These are phyloP conservation scores for Fusarium brevicatenulatum DNA, from an alignment of 2,329 filamentous ascomycete species.

Conservation along the genomic window DNA sequence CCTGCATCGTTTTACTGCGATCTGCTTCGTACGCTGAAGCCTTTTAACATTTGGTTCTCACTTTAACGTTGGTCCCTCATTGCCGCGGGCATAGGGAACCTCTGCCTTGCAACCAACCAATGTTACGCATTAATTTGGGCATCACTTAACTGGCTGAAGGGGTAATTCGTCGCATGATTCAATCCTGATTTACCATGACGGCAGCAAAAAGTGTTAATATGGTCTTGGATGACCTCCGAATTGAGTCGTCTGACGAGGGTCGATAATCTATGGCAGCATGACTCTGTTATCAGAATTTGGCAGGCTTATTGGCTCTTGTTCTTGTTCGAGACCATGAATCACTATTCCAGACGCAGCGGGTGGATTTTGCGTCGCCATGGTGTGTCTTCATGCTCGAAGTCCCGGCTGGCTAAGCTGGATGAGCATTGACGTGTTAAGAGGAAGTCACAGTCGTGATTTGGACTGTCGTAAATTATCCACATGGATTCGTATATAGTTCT, in stretches of 20 bases:
- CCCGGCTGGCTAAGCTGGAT: neutral
- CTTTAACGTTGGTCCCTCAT: neutral
- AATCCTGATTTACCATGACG: neutral
- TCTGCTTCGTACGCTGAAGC: neutral
- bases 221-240: neutral
- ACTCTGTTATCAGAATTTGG: neutral
- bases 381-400: neutral
- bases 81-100: neutral
- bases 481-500: constrained; percentile 52
- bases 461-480: constrained; percentile 50
- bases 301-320: neutral
- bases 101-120: constrained; percentile 2
- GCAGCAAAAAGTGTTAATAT: neutral
- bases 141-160: neutral
- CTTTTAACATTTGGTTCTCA: neutral
- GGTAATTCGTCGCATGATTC: neutral
- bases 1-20: neutral
- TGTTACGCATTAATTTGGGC: neutral
- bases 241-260: neutral
- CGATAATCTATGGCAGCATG: constrained; percentile 11
- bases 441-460: constrained; percentile 8
- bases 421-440: constrained; percentile 19
- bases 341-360: neutral
- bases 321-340: neutral
- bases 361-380: neutral